Conservation (phyloP, 495 filamentous ascomycete genomes). For the Xylaria castorea region DNA sequence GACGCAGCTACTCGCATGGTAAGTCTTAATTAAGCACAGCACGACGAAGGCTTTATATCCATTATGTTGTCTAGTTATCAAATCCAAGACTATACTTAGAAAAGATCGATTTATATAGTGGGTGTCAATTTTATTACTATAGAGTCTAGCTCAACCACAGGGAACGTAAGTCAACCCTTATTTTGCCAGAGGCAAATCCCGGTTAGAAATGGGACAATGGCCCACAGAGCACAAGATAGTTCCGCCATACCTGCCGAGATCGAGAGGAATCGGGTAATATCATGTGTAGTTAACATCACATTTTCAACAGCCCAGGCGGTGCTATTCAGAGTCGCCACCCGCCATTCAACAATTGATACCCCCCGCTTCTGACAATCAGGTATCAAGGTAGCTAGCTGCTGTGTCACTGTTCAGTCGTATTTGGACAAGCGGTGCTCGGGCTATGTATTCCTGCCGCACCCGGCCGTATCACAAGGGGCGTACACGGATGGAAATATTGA, state of each 20-base stretch:
- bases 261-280: not conserved
- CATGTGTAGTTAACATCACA: not conserved
- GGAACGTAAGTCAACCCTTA: not conserved
- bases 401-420: conserved; percentile 13
- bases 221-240: not conserved
- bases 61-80: not conserved
- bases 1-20: conserved; percentile 1
- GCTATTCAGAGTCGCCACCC: not conserved
- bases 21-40: not conserved
- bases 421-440: conserved; percentile 3
- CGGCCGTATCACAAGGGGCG: conserved; percentile 26
- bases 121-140: not conserved
- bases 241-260: not conserved
- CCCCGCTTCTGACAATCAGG: not conserved
- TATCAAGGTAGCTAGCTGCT: conserved; percentile 1
- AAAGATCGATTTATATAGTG: not conserved
- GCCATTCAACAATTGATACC: not conserved
- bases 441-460: conserved; percentile 16
- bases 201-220: not conserved
- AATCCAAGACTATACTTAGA: not conserved
- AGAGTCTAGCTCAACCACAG: not conserved
- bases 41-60: not conserved
- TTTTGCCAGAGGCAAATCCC: not conserved
- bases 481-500: not conserved
- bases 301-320: not conserved